Evolutionary conservation across 2,329 filamentous ascomycete species (phyloP).

Genomic region (Diplodia intermedia): DNA sequence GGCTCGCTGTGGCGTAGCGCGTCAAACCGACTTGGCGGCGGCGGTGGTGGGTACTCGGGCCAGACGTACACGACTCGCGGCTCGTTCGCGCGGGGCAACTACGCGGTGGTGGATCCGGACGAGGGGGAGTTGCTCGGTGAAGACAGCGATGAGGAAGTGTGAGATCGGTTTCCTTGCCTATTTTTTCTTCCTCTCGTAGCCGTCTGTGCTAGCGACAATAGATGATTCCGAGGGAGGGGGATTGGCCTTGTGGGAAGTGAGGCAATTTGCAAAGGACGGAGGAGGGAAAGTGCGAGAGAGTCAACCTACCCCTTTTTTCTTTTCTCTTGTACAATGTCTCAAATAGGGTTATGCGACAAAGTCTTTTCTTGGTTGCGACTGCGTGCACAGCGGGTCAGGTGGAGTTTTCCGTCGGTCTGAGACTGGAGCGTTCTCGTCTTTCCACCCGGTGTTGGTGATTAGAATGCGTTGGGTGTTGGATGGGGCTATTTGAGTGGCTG

Average conservation of each 20-base stretch:
- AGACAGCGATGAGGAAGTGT: conserved; percentile 88
- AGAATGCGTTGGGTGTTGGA: not conserved
- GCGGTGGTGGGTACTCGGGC: conserved; percentile 60
- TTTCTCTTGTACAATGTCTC: conserved; percentile 6
- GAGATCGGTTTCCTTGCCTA: conserved; percentile 28
- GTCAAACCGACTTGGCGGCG: conserved; percentile 58
- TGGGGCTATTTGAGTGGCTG: too few species aligned
- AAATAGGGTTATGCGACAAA: not conserved
- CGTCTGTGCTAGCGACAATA: conserved; percentile 12
- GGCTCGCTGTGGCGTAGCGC: conserved; percentile 75
- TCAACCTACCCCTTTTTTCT: not conserved
- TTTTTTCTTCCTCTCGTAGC: not conserved
- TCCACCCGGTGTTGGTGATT: not conserved
- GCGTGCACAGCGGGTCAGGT: not conserved
- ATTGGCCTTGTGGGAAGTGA: not conserved
- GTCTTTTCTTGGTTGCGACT: not conserved
- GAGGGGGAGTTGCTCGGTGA: conserved; percentile 94
- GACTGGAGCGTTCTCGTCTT: not conserved
- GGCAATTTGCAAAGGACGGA: not conserved
- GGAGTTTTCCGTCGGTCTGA: not conserved
- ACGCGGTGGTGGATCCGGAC: conserved; percentile 86
- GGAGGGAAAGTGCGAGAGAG: not conserved
- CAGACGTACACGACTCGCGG: conserved; percentile 85
- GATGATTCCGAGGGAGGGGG: not conserved
- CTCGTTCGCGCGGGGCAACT: conserved; percentile 90